Evolutionary conservation across 2,329 filamentous ascomycete species (phyloP), one percentile per base, ranked within the genome.

Genomic region (Neonectria ditissima): DNA sequence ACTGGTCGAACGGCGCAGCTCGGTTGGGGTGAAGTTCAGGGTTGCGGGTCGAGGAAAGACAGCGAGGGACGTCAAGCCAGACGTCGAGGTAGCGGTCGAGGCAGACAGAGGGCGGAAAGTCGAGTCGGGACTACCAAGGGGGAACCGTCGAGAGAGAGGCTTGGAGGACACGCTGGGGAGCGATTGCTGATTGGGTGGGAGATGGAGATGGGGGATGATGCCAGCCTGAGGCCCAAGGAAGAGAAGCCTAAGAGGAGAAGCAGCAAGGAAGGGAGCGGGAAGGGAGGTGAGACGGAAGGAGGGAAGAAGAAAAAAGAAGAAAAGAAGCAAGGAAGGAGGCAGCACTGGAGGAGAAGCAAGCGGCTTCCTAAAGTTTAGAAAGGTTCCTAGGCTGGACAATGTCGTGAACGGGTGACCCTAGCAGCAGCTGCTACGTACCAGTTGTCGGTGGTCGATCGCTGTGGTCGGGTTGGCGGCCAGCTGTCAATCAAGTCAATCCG

Each of bases 1-100:
- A 73, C 72, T 64, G 67, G 44, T 70, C 55, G 60, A 55, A 43
- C 53, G 48, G 55, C 44, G 50, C 58, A 43, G 60, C 32, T 63
- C 55, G 55, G 22, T 48, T 51, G 43, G 24, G 43, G 24, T 30
- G 50, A 34, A 51, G 26, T 53, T 55, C 55, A 58, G 34, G 60
- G 55, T 58, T 59, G 44, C 50, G 55, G 55, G 55, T 59, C 60
- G 60, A 63, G 53, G 41, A 41, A 39, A 45, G 34, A 50, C 44
- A 50, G 51, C 50, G 60, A 58, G 54, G 60, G 54, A 54, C 45
- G 55, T 32, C 53, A 43, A 41, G 37, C 13, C 53, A 43, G 50
- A 50, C 55, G 50, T 63, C 59, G 59, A 55, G 44, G 55, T 30
- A 6, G 39, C 48, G 34, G 45, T 44, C 13, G 48, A 39, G 37